A percentile compares a stretch with the other conserved stretches of the same genome.
Evolutionary conservation across 768 basidiomycete species (phyloP).

Genomic region (Tulasnella sp.): DNA sequence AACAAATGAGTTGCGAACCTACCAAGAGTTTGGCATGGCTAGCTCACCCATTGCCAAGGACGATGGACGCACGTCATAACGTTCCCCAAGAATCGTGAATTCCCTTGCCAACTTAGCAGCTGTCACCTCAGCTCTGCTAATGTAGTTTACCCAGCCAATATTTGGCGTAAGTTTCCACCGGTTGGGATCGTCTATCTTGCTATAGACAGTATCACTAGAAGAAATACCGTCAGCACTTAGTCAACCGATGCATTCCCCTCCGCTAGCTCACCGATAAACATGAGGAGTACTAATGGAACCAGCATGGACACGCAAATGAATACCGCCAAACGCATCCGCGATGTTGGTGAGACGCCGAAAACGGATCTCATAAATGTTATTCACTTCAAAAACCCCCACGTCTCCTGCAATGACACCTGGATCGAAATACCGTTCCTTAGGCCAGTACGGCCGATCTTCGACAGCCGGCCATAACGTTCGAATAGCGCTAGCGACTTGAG

Average conservation of each 20-base stretch:
- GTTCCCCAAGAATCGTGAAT: not conserved
- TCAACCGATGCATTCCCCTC: not conserved
- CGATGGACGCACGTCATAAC: not conserved
- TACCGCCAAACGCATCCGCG: not conserved
- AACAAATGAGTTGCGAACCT: not conserved
- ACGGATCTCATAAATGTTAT: not conserved
- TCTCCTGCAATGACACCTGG: not conserved
- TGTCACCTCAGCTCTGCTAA: fast-evolving
- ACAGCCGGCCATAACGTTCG: not conserved
- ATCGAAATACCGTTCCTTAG: no score
- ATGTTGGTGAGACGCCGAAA: not conserved
- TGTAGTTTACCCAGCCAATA: not conserved
- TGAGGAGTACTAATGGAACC: not conserved
- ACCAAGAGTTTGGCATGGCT: no score
- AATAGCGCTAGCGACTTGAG: not conserved
- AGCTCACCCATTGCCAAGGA: not conserved
- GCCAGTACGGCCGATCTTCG: no score
- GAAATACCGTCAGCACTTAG: not conserved
- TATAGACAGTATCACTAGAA: not conserved
- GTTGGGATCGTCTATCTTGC: not conserved
- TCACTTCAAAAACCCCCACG: not conserved
- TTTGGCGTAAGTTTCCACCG: not conserved
- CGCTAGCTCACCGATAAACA: not conserved
- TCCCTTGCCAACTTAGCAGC: not conserved
- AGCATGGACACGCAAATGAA: not conserved